Conservation (phyloP, 345 rosid genomes). For the Schrenkiella parvula region DNA sequence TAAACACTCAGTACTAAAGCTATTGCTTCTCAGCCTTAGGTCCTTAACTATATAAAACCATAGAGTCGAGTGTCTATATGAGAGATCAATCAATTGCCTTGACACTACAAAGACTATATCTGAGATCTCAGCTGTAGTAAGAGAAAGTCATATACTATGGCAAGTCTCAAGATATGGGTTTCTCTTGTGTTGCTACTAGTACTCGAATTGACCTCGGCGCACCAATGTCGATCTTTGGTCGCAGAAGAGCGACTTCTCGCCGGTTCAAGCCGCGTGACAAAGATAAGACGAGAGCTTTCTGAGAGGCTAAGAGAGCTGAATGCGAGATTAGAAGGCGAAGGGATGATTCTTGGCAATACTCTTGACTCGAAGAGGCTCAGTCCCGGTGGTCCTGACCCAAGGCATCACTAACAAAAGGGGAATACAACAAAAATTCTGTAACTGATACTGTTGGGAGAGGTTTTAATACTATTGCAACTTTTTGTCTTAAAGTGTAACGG, state of each 20-base stretch:
- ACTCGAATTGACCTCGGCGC: background rate
- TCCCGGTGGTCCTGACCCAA: constrained; percentile 33
- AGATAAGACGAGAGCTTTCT: constrained; percentile 12
- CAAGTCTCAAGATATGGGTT: constrained; percentile 16
- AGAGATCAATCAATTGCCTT: background rate
- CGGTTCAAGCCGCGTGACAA: background rate
- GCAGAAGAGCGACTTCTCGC: background rate
- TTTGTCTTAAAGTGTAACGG: background rate
- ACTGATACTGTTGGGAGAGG: background rate
- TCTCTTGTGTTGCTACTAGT: constrained; percentile 2
- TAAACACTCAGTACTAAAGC: background rate
- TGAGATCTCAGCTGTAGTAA: background rate
- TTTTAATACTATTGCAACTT: background rate
- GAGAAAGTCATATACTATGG: constrained; percentile 10
- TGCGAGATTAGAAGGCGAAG: background rate
- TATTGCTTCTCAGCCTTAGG: background rate
- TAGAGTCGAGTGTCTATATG: background rate
- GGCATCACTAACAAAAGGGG: constrained; percentile 12
- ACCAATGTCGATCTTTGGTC: constrained; percentile 16
- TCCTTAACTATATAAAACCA: background rate
- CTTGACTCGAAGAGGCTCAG: constrained; percentile 28
- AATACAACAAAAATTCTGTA: background rate
- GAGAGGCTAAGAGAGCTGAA: constrained; percentile 12
- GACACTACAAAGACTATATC: background rate
- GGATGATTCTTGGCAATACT: background rate